Evolutionary conservation across 805 yeast species (phyloP), one percentile per base, ranked within the genome.

Genomic region (Hanseniaspora clermontiae): DNA sequence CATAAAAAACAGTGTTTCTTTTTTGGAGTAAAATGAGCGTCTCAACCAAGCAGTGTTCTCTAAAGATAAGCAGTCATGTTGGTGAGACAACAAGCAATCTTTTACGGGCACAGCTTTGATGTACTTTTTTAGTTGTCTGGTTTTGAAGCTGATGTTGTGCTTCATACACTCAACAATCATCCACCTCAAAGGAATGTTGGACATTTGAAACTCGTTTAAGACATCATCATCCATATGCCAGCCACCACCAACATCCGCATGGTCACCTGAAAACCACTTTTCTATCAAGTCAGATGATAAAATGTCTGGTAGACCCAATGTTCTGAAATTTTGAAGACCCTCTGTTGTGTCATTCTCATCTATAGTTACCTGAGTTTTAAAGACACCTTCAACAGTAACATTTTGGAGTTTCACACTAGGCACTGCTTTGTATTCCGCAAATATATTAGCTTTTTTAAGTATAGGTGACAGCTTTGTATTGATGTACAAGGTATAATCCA

Each of bases 161-260:
- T 71, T 72, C 9, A 76, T 62, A 0, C 84, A 79, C 63, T 78
- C 80, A 5, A 75, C 68, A 12, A 82, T 58, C 65, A 83, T 78
- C 87, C 87, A 83, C 59, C 82, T 70, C 27, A 83, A 67, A 0
- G 87, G 69, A 15, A 80, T 59, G 60, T 79, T 75, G 0, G 84
- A 72, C 15, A 78, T 58, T 24, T 65, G 62, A 42, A 46, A 57
- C 31, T 63, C 64, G 11, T 37, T 15, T 8, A 36, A 15, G 37
- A 27, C 38, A 12, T 60, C 57, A 2, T 64, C 60, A 63, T 78
- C 82, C 5, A 71, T 65, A 1, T 71, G 65, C 83, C 84, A 82
- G 0, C 84, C 84, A 2, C 87, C 87, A 2, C 88, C 88, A 61
- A 79, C 68, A 65, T 83, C 87, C 10, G 83, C 72, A 65, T 83